Percentiles rank a stretch among this genome's conserved stretches.
phyloP scores from a whole-genome alignment of 1,139 yeast species.

The Lodderomyces parapsilosis region DNA sequence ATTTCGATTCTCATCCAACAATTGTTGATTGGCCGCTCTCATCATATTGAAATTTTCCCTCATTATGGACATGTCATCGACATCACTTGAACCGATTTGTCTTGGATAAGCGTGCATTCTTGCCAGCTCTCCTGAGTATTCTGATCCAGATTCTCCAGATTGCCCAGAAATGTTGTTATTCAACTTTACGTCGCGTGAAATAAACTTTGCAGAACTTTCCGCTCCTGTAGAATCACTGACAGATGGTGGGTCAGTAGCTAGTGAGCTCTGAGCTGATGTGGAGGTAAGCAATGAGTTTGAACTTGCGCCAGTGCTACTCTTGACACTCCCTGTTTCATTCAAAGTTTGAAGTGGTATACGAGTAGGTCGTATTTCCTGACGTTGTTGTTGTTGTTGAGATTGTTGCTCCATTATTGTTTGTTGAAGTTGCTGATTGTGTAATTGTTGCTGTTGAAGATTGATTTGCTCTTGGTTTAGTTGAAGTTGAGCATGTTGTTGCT shows the following conservation, averaged over 20 bases:
- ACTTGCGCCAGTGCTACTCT: constrained; percentile 3
- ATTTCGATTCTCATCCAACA: constrained; percentile 12
- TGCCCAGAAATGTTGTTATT: background rate
- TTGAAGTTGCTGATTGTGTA: constrained; percentile 4
- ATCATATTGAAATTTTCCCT: constrained; percentile 12
- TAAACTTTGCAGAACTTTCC: background rate
- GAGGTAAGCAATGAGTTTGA: constrained; percentile 3
- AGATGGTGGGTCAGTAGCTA: constrained; percentile 3
- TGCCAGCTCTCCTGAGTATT: background rate
- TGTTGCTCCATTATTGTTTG: constrained; percentile 1
- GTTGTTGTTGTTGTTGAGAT: background rate
- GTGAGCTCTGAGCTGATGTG: constrained; percentile 1
- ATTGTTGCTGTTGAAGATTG: constrained; percentile 1
- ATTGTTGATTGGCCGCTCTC: constrained; percentile 13
- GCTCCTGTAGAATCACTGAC: background rate
- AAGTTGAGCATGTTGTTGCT: constrained; percentile 6
- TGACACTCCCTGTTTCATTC: background rate
- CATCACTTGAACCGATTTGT: background rate
- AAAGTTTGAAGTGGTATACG: constrained; percentile 2
- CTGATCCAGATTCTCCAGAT: constrained; percentile 1
- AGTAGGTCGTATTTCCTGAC: background rate
- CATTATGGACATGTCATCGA: constrained; percentile 1
- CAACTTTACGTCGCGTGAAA: background rate
- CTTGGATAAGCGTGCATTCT: background rate
- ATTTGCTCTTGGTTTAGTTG: constrained; percentile 4